phyloP scores from a whole-genome alignment of 345 rosid genomes.

The Eucalyptus tenuipes region DNA sequence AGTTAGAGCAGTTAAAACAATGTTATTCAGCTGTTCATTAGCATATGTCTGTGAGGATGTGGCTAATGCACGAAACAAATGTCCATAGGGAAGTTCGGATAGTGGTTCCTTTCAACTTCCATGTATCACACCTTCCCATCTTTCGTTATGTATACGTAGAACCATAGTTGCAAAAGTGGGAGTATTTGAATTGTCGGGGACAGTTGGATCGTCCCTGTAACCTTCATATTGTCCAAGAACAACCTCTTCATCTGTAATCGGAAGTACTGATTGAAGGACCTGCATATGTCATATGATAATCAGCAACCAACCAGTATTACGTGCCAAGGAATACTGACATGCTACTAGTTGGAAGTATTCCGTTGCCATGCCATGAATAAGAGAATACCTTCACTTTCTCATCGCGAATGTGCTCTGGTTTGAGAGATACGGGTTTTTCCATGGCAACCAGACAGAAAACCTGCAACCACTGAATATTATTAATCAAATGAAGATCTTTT shows the following conservation, averaged over 20 bases:
- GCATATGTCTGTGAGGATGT: neutral
- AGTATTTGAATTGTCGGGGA: slow-evolving; percentile 84
- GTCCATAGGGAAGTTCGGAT: neutral
- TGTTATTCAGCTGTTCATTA: neutral
- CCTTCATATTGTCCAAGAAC: slow-evolving; percentile 96
- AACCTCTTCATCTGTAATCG: slow-evolving; percentile 86
- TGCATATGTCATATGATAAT: slow-evolving; percentile 6
- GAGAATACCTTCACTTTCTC: slow-evolving; percentile 89
- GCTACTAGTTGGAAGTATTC: neutral
- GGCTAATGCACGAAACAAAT: neutral
- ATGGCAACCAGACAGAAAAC: slow-evolving; percentile 90
- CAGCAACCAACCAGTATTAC: neutral
- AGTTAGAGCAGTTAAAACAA: neutral
- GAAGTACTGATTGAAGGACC: slow-evolving; percentile 94
- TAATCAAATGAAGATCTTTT: neutral
- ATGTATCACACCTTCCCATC: slow-evolving; percentile 86
- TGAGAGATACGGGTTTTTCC: slow-evolving; percentile 97
- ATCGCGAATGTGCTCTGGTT: slow-evolving; percentile 96
- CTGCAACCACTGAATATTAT: slow-evolving; percentile 23
- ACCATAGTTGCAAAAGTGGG: slow-evolving; percentile 87
- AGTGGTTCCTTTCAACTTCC: neutral
- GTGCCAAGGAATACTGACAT: too few species aligned
- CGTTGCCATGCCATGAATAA: neutral
- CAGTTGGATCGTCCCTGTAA: slow-evolving; percentile 89
- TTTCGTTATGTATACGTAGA: slow-evolving; percentile 82